Evolutionary conservation across 2,329 filamentous ascomycete genomes (phyloP), one percentile per base, ranked within the genome.

Genomic region (Fusarium sp.): DNA sequence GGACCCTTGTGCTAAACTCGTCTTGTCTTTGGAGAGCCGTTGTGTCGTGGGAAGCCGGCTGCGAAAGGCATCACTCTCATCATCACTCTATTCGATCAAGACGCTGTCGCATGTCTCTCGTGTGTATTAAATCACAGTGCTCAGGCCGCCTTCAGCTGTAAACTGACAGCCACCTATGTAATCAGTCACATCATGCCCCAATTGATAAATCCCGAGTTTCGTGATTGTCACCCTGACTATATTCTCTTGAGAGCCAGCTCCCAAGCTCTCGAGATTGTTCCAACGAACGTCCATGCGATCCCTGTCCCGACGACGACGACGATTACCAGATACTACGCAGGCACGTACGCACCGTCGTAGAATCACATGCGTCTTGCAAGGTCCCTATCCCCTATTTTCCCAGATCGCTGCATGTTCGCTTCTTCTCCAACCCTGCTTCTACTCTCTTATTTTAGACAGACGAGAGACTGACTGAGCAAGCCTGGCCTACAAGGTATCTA

Each of bases 1-100:
- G 72, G 70, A 62, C 62, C 65, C 63, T 55, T 60, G 40, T 41
- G 48, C 30, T 50, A 62, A 48, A 40, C 27, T 57, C 50, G 47
- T 55, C 44, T 50, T 56, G 48, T 39, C 44, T 47, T 34, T 34
- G 28, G 31, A 16, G 6, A 15, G 48, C 13, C 56, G 46, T 50
- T 43, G 37, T 31, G 44, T 34, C 39, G 52, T 55, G 52, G 18
- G 36, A 57, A 40, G 36, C 31, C 43, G 43, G n/a, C 30, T 30
- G 54, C 18, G 15, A 13, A 15, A 10, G 15, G 1, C 16, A 23
- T 12, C 36, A 7, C 27, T 41, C 50, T 30, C 27, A 55, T 43
- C 30, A 34, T 18, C 13, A n/a, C 8, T 12, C 7, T 12, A 34
- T 34, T 34, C 9, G 12, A 34, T 34, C 31, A 34, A 34, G 31